Conservation (phyloP, 108 stramenopile genomes). For the Cyclotella baltica region DNA sequence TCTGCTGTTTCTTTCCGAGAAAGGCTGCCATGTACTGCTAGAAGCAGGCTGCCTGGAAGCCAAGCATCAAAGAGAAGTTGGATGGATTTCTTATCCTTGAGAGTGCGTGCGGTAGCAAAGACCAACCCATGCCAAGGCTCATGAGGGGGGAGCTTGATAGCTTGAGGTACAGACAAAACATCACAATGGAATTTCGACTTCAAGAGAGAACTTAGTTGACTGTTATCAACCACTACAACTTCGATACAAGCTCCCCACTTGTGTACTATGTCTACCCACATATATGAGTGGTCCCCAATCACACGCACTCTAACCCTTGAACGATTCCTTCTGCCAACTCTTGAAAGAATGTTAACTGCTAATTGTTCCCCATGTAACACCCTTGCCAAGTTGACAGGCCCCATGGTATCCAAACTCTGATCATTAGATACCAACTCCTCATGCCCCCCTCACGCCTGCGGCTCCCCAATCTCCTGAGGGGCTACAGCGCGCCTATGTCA, state of each 20-base stretch:
- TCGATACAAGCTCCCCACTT: background rate
- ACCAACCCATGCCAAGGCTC: background rate
- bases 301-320: background rate
- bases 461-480: background rate
- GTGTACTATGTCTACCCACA: background rate
- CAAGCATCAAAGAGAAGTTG: background rate
- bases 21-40: background rate
- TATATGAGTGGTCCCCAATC: background rate
- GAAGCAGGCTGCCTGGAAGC: background rate
- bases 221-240: background rate
- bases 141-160: background rate
- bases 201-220: background rate
- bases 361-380: background rate
- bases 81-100: too few relatives aligned
- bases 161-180: background rate
- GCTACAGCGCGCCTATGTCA: background rate
- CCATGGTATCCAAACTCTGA: background rate
- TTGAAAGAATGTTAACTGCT: background rate
- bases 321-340: conserved; percentile 14
- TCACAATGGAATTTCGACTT: background rate
- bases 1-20: background rate
- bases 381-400: background rate
- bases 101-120: background rate
- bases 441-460: background rate
- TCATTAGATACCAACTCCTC: background rate